Conservation (phyloP, 2,329 filamentous ascomycete genomes). For the Calonectria pseudoturangicola region DNA sequence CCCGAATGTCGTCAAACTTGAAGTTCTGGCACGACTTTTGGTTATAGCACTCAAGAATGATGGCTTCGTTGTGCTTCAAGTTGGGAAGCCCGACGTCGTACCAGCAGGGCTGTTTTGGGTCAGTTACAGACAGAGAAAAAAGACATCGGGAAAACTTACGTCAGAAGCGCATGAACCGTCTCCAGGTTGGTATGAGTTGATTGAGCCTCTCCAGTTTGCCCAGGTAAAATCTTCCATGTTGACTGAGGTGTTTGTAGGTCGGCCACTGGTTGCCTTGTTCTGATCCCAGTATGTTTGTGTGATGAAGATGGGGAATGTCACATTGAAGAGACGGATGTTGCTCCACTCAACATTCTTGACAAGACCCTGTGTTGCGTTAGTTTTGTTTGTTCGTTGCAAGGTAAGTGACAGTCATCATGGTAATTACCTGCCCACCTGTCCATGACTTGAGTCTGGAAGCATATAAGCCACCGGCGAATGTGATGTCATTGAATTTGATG, state of each 20-base stretch:
- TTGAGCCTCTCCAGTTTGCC: constrained; percentile 37
- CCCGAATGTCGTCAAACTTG: constrained; percentile 32
- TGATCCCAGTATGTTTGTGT: constrained; percentile 41
- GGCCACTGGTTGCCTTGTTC: constrained; percentile 33
- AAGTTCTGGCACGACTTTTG: constrained; percentile 38
- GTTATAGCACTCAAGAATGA: constrained; percentile 40
- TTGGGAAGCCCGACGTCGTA: constrained; percentile 38
- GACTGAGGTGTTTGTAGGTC: constrained; percentile 34
- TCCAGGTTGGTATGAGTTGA: constrained; percentile 37
- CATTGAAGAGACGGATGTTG: constrained; percentile 40
- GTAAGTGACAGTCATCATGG: not conserved
- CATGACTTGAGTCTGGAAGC: constrained; percentile 38
- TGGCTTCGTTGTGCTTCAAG: constrained; percentile 38
- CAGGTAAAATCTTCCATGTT: constrained; percentile 37
- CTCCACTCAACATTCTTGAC: constrained; percentile 40
- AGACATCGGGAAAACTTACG: constrained; percentile 6
- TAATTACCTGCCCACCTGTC: constrained; percentile 36
- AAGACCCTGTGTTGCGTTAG: constrained; percentile 22
- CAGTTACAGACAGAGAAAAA: not conserved
- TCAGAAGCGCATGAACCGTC: constrained; percentile 38
- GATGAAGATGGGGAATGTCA: constrained; percentile 40
- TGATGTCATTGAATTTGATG: constrained; percentile 40
- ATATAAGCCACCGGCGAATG: constrained; percentile 38
- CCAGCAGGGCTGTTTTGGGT: constrained; percentile 31
- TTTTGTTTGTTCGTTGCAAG: not conserved